Conservation (phyloP, 2,329 filamentous ascomycete species). For the Fonsecaea erecta region DNA sequence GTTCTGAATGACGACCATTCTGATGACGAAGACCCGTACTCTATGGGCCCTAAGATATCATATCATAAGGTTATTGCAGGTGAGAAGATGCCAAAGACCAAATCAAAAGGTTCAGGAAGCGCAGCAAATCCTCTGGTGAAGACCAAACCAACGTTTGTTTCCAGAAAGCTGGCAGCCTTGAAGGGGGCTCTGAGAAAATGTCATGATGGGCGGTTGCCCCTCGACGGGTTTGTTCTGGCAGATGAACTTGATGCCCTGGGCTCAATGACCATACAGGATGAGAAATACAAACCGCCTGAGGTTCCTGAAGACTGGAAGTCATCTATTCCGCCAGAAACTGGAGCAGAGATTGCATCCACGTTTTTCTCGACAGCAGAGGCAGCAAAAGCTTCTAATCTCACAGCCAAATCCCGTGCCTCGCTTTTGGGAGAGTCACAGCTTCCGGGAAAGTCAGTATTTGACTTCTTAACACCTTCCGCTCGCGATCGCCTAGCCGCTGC, state of each 20-base stretch:
- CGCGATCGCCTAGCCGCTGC: slow-evolving; percentile 76
- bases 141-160: slow-evolving; percentile 74
- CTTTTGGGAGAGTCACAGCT: slow-evolving; percentile 79
- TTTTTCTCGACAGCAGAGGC: slow-evolving; percentile 70
- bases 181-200: slow-evolving; percentile 67
- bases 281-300: slow-evolving; percentile 51
- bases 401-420: slow-evolving; percentile 76
- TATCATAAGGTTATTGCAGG: slow-evolving; percentile 82
- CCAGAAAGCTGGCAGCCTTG: slow-evolving; percentile 62
- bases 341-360: neutral
- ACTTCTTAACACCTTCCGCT: slow-evolving; percentile 79
- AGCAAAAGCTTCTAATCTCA: slow-evolving; percentile 74
- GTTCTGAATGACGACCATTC: slow-evolving; percentile 91
- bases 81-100: slow-evolving; percentile 78
- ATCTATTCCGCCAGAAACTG: slow-evolving; percentile 47
- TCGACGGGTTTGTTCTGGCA: slow-evolving; percentile 63
- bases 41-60: slow-evolving; percentile 85
- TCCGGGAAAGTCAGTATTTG: slow-evolving; percentile 93
- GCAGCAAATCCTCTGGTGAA: slow-evolving; percentile 67
- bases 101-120: slow-evolving; percentile 52
- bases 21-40: slow-evolving; percentile 93
- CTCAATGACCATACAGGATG: slow-evolving; percentile 51
- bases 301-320: slow-evolving; percentile 70
- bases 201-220: slow-evolving; percentile 69
- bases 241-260: slow-evolving; percentile 56